phyloP scores from a whole-genome alignment of 2,329 filamentous ascomycete species.

The Monosporascus sp. region DNA sequence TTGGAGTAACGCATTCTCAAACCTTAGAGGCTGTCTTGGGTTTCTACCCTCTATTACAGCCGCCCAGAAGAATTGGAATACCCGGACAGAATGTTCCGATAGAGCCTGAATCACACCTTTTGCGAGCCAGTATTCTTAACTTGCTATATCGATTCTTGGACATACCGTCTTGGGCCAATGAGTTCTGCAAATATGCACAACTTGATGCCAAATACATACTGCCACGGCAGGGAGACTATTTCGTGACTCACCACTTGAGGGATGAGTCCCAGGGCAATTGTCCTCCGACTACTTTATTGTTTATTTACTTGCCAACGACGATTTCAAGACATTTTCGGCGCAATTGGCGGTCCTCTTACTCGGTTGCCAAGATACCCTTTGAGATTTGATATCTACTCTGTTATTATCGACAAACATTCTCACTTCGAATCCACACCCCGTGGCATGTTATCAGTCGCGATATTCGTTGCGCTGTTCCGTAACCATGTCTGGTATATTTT shows the following conservation, averaged over 20 bases:
- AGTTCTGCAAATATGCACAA: not conserved
- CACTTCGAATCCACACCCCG: not conserved
- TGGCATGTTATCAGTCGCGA: not conserved
- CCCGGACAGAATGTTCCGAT: not conserved
- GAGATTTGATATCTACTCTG: not conserved
- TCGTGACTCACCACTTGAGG: not conserved
- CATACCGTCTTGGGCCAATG: not conserved
- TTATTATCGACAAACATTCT: not conserved
- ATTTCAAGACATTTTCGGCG: not conserved
- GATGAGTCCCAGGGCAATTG: not conserved
- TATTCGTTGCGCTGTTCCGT: not conserved
- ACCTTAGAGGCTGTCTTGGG: too few relatives aligned
- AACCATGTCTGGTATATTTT: not conserved
- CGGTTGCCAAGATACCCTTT: not conserved
- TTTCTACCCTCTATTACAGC: not conserved
- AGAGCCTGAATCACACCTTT: not conserved
- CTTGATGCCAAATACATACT: not conserved
- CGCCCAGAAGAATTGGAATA: not conserved
- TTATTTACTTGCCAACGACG: not conserved
- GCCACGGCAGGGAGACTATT: too few relatives aligned
- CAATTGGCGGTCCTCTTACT: not conserved
- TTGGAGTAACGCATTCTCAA: too few relatives aligned
- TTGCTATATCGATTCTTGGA: not conserved
- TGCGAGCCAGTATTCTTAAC: not conserved
- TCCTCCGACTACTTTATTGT: not conserved